Conservation (phyloP, 192 early-diverging fungal species). For the Helicostylum pulchrum region DNA sequence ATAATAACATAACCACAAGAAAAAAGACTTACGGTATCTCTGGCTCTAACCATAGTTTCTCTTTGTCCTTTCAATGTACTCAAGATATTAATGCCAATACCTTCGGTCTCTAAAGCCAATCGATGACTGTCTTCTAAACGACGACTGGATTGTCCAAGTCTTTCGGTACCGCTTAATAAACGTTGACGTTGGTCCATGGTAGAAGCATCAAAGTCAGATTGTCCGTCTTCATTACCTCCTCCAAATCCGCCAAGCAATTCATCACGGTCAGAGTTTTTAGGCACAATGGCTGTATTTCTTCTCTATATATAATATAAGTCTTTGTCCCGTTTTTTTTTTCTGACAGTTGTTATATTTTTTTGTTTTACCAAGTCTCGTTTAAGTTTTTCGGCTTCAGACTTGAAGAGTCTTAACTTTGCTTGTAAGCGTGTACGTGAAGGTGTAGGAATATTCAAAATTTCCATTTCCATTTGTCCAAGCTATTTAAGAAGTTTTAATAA, state of each 20-base stretch:
- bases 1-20: conserved; percentile 18
- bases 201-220: conserved; percentile 50
- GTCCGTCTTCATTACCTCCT: conserved; percentile 26
- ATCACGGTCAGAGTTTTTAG: conserved; percentile 51
- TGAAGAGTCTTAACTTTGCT: conserved; percentile 67
- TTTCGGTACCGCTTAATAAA: conserved; percentile 82
- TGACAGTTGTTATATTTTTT: not conserved
- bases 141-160: conserved; percentile 72
- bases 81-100: conserved; percentile 80
- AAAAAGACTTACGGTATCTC: conserved; percentile 67
- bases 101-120: conserved; percentile 90
- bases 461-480: conserved; percentile 93
- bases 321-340: not conserved
- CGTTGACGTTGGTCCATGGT: conserved; percentile 74
- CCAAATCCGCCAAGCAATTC: conserved; percentile 54
- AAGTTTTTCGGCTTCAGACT: conserved; percentile 75
- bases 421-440: conserved; percentile 62
- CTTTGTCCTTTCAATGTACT: conserved; percentile 80
- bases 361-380: conserved; percentile 78
- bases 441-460: conserved; percentile 71
- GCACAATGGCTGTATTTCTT: conserved; percentile 40
- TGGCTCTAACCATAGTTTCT: conserved; percentile 84
- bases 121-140: conserved; percentile 85
- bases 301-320: conserved; percentile 31
- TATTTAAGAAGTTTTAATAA: conserved; percentile 23